These are phyloP conservation scores for Castanospermum australe DNA, from an alignment of 306 rosid genomes.

Conservation along the genomic window DNA sequence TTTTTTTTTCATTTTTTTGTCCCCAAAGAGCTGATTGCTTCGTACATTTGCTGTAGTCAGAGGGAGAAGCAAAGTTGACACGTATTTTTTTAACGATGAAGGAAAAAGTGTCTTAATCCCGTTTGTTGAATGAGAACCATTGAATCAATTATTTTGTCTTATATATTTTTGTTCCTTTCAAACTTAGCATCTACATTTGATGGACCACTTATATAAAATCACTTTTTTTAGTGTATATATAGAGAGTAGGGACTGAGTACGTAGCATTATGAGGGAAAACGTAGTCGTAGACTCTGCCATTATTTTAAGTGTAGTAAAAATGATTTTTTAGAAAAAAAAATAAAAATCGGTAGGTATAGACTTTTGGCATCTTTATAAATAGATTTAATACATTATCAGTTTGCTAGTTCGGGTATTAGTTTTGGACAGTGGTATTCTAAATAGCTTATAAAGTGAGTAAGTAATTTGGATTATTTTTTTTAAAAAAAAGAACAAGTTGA, in stretches of 20 bases:
- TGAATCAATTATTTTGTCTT: not conserved
- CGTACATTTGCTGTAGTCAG: no score
- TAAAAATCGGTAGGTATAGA: not conserved
- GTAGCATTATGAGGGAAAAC: not conserved
- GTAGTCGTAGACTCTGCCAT: not conserved
- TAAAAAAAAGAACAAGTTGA: no score
- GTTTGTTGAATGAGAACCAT: not conserved
- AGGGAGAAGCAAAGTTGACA: no score
- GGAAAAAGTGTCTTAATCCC: no score
- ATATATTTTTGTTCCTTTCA: not conserved
- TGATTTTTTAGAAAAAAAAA: not conserved
- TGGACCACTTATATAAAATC: not conserved
- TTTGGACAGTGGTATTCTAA: constrained; percentile 3
- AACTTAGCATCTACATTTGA: not conserved
- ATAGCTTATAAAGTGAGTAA: no score
- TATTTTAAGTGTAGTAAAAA: not conserved
- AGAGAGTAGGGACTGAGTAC: not conserved
- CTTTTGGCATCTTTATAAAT: not conserved
- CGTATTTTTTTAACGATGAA: no score
- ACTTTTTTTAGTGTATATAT: not conserved
- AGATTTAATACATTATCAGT: not conserved
- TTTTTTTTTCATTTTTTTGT: no score
- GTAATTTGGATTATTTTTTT: no score
- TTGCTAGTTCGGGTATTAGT: not conserved
- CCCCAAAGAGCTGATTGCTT: no score